These are phyloP conservation scores for Phytophthora megakarya DNA, from an alignment of 352 stramenopile species.

Conservation along the genomic window DNA sequence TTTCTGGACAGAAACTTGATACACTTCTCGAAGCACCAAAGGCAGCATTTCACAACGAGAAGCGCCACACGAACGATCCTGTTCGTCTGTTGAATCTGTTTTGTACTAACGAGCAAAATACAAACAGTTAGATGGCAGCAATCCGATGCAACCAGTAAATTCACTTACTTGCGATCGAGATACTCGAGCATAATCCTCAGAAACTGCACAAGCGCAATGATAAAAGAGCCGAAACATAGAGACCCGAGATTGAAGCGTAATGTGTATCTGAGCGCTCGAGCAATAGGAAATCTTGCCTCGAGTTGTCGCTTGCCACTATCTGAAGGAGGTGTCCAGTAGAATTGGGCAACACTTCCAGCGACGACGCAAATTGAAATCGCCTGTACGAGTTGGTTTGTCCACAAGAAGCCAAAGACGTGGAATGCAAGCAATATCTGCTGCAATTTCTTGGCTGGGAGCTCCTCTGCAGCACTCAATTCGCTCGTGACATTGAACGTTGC, in stretches of 20 bases:
- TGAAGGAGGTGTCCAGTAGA: constrained; percentile 88
- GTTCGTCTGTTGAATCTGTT: constrained; percentile 76
- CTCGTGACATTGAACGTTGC: constrained; percentile 46
- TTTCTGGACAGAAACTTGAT: constrained; percentile 98
- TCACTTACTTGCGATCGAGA: constrained; percentile 90
- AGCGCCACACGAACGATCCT: constrained; percentile 86
- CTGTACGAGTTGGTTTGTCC: constrained; percentile 96
- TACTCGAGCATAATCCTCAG: constrained; percentile 94
- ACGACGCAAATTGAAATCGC: constrained; percentile 95
- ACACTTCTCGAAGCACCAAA: constrained; percentile 96
- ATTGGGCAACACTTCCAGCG: constrained; percentile 89
- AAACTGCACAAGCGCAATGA: constrained; percentile 97
- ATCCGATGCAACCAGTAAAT: no score
- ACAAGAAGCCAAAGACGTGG: constrained; percentile 96
- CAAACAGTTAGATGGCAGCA: background rate
- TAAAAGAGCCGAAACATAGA: constrained; percentile 95
- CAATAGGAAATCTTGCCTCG: constrained; percentile 67
- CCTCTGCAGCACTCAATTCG: constrained; percentile 27
- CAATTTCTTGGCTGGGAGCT: constrained; percentile 43
- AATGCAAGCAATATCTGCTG: constrained; percentile 70
- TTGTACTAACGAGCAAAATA: constrained; percentile 50
- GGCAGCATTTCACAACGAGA: constrained; percentile 82
- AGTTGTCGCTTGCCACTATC: constrained; percentile 42
- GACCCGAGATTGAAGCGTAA: constrained; percentile 94
- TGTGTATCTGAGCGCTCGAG: constrained; percentile 56